Base-by-base conservation (phyloP, 176 grass and related monocot species). In the Oryza meridionalis region DNA sequence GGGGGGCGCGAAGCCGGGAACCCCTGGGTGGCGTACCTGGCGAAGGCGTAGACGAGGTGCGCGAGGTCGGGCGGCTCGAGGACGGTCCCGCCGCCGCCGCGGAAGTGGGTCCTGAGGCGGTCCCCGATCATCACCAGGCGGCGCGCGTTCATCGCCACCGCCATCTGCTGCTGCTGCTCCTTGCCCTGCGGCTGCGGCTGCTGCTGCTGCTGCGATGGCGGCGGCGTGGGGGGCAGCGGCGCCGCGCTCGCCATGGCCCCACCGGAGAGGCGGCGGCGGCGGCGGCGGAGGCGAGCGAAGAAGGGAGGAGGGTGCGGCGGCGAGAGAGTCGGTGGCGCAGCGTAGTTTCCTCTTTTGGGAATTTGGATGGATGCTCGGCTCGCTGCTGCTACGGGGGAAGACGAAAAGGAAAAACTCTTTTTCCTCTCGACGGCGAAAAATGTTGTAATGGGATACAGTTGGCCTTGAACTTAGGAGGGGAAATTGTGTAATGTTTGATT, bases 21-120 rank as follows among this genome's bases (percentile, higher is more conserved):
- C 32, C 33, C 33, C 33, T 35, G 33, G 33, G 33, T 3, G 50
- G 32, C 72, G 45, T 8, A 90, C 88, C 88, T 86, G 79, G 88
- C 84, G 45, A 78, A 73, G 27, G 79, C 79, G 75, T 86, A 82
- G 74, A 82, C 8, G 67, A 90, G 84, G 79, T 86, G 79, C 11
- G 84, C n/a, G 59, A 90, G 14, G 55, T 86, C 74, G 73, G 5
- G 0, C 35, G 69, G 3, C 14, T 68, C 26, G 73, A 78, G 37
- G 27, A 16, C 2, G 11, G 0, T 2, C 8, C 19, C 2, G 79
- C 84, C 72, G 79, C 84, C 72, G 45, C 82, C 88, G 68, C 15
- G 47, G 47, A 90, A 67, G 47, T 90, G 75, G 27, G 0, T 3
- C 61, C 7, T 67, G 73, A 90, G 33, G 11, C 88, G 88, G 2